Base-by-base conservation (phyloP, 441 rosid genomes). In the Corymbia citriodora region DNA sequence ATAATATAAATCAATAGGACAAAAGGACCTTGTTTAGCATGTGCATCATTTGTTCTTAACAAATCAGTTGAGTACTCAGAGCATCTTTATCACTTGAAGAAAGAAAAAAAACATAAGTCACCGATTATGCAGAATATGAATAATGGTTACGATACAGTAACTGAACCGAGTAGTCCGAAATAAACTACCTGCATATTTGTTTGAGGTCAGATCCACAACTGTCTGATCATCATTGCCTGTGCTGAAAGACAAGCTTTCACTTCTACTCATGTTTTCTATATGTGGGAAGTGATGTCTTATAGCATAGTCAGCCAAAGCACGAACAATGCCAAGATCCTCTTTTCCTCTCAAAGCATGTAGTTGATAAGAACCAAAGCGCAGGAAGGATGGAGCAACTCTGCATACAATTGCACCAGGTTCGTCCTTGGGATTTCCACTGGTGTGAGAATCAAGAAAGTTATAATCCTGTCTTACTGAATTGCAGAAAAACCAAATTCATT, bases 401-500 rank as follows among this genome's bases (percentile, higher is more conserved):
- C 98, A 97, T 91, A 95, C 99, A 88, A 98, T 93, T 89, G 99
- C 99, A 90, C 99, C 99, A 88, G 98, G 99, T 89, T 97, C 99
- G 85, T 98, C 99, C 94, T 98, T 98, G 25, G 99, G 94, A 92
- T 98, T 98, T 87, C 99, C 99, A 94, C 99, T 95, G 94, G 95
- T 88, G 68, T 89, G 17, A 90, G 74, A 21, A 87, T 21, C 31
- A 55, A 72, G 89, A 72, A 91, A 14, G 57, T 40, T 90, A 89
- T 90, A 83, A 82, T 19, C 49, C 29, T 25, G n/a, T 12, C 85
- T 45, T 48, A 23, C 52, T 45, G 85, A 45, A 79, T 45, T 79
- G 52, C 50, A 87, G 53, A 57, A 57, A 87, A 79, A 23, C 85
- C 52, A 79, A 79, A 23, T 40, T 79, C 85, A 79, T 45, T 79